These are phyloP conservation scores for Entoloma clypeatum DNA, from an alignment of 1,284 basidiomycete species.

Conservation along the genomic window DNA sequence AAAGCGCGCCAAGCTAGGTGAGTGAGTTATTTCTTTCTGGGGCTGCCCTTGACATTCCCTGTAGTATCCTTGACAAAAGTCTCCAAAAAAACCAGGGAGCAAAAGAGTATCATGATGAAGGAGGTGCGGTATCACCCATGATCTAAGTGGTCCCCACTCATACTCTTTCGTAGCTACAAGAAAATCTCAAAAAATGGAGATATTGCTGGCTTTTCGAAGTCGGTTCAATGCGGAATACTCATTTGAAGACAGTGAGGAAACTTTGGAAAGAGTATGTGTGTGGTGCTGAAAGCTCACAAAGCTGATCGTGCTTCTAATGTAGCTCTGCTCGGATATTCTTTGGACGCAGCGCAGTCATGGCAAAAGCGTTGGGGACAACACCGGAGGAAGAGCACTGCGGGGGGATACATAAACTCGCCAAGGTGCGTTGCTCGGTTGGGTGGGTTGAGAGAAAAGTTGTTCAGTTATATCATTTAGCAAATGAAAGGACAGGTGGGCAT, in stretches of 20 bases:
- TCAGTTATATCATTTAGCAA: slow-evolving; percentile 67
- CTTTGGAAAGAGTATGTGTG: slow-evolving; percentile 86
- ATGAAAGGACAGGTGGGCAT: slow-evolving; percentile 93
- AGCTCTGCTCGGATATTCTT: slow-evolving; percentile 92
- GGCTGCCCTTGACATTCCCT: slow-evolving; percentile 15
- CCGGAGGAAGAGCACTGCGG: slow-evolving; percentile 83
- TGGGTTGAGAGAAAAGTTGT: no score
- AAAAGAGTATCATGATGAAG: slow-evolving; percentile 82
- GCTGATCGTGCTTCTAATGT: slow-evolving; percentile 6
- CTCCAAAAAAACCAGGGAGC: slow-evolving; percentile 75
- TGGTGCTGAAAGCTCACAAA: slow-evolving; percentile 11
- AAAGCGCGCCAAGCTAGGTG: slow-evolving; percentile 81
- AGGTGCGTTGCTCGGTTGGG: slow-evolving; percentile 49
- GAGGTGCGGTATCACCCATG: slow-evolving; percentile 51
- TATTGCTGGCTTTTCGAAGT: slow-evolving; percentile 96
- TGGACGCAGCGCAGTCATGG: slow-evolving; percentile 91
- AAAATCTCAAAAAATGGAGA: slow-evolving; percentile 80
- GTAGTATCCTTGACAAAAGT: slow-evolving; percentile 78
- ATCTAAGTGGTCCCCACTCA: slow-evolving; percentile 7
- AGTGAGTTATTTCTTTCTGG: slow-evolving; percentile 29
- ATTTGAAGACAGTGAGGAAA: slow-evolving; percentile 89
- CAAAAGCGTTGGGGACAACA: slow-evolving; percentile 90
- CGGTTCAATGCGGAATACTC: slow-evolving; percentile 92
- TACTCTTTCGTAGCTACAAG: slow-evolving; percentile 55
- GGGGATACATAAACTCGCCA: slow-evolving; percentile 78